Base-by-base conservation (phyloP, 2,329 filamentous ascomycete species). In the Fusarium pilosicola region DNA sequence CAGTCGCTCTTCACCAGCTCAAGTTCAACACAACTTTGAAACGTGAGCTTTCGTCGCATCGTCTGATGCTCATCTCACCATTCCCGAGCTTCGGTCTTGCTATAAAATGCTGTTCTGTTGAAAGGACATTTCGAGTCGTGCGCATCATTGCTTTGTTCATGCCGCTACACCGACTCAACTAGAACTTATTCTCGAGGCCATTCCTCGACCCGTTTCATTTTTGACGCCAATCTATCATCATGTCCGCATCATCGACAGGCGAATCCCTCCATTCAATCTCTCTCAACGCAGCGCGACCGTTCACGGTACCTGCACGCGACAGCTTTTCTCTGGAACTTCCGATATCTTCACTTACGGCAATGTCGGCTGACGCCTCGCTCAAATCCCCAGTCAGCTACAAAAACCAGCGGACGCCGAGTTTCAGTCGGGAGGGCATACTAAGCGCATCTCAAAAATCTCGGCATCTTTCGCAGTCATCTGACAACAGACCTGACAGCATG, bases 391-490 rank as follows among this genome's bases (percentile, higher is more conserved):
- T 83, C 56, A 82, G 83, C 58, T 77, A 85, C 78, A 88, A 88
- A 76, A 81, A 82, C 30, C 84, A 85, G 71, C 85, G 86, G 30
- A 84, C 86, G 13, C 65, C 74, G n/a, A 78, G 77, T 65, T 76
- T 89, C 77, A 87, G 87, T 74, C 85, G 87, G 62, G 88, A 90
- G 74, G 85, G 85, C 28, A 88, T 89, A 72, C 79, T 89, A 22
- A 85, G 85, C 42, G 85, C 87, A 32, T 85, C 87, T 39, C 86
- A 87, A 73, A 89, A 88, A 75, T 83, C 86, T 51, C 83, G 88
- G 32, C 88, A 89, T 75, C 79, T 88, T 60, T 89, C 88, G 30
- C 88, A 89, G 77, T 85, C 87, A 5, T 87, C 86, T 39, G 88
- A 88, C 20, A 84, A 86, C 64, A 82, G 82, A 41, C 78, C 80